A percentile compares a stretch with the other conserved stretches of the same genome.
Evolutionary conservation across 805 yeast species (phyloP).

Genomic region (Metschnikowia noctiluminum): DNA sequence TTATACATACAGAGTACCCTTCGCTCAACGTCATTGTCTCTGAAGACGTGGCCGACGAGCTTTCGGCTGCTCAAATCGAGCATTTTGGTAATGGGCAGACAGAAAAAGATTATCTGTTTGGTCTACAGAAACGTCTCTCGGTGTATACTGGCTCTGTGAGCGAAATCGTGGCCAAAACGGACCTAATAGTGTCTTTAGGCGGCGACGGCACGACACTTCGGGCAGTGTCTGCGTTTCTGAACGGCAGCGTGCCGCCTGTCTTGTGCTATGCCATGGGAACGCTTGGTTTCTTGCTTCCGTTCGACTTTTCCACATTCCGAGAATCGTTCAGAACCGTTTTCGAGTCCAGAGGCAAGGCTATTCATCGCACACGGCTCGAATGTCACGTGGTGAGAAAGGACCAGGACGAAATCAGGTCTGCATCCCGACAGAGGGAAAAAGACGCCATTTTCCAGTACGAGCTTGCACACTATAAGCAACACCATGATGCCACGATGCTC

Average conservation of each 20-base stretch:
- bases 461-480: slow-evolving; percentile 17
- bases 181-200: slow-evolving; percentile 82
- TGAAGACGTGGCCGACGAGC: slow-evolving; percentile 70
- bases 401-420: slow-evolving; percentile 5
- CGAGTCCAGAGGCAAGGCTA: slow-evolving; percentile 63
- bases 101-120: background rate
- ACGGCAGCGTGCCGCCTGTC: slow-evolving; percentile 80
- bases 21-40: slow-evolving; percentile 74
- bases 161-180: slow-evolving; percentile 65
- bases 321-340: slow-evolving; percentile 65
- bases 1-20: slow-evolving; percentile 61
- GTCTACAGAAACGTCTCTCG: background rate
- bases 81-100: background rate
- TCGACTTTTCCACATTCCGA: slow-evolving; percentile 62
- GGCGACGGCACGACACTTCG: slow-evolving; percentile 93
- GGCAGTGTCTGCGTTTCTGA: slow-evolving; percentile 76
- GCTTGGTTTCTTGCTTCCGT: slow-evolving; percentile 83
- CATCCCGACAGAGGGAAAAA: slow-evolving; percentile 3
- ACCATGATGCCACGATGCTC: slow-evolving; percentile 33
- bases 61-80: slow-evolving; percentile 21
- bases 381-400: slow-evolving; percentile 56
- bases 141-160: slow-evolving; percentile 57
- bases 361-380: slow-evolving; percentile 75
- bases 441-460: slow-evolving; percentile 17
- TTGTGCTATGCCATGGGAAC: slow-evolving; percentile 88